Conservation (phyloP, 805 yeast genomes). For the Wickerhamiella brachini region DNA sequence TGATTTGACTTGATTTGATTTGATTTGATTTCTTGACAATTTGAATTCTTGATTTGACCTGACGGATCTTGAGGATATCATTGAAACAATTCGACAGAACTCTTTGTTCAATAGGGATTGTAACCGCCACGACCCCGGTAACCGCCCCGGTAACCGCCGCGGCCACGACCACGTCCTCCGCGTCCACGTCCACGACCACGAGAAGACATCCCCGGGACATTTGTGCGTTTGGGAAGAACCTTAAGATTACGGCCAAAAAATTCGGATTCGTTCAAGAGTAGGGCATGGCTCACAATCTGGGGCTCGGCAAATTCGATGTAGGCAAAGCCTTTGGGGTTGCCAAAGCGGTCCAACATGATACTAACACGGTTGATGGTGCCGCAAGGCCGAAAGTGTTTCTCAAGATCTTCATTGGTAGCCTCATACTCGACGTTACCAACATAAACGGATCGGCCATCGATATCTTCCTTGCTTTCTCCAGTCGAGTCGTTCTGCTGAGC, state of each 20-base stretch:
- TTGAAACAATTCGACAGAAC: no score
- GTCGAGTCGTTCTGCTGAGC: conserved; percentile 30
- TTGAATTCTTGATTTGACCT: no score
- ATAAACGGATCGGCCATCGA: conserved; percentile 65
- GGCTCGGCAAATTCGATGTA: conserved; percentile 70
- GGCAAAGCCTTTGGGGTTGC: conserved; percentile 79
- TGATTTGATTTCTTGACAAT: no score
- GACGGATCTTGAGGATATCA: no score
- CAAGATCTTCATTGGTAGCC: conserved; percentile 66
- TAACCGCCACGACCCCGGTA: conserved; percentile 30
- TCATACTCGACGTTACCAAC: conserved; percentile 79
- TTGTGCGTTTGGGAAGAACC: conserved; percentile 67
- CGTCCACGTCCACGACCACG: conserved; percentile 40
- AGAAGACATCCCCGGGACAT: conserved; percentile 54
- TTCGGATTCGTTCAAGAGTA: conserved; percentile 47
- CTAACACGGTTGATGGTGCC: conserved; percentile 74
- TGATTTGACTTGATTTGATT: no score
- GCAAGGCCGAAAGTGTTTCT: conserved; percentile 51
- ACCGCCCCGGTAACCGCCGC: conserved; percentile 22
- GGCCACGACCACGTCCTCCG: conserved; percentile 27
- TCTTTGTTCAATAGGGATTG: conserved; percentile 28
- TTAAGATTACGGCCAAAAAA: conserved; percentile 60
- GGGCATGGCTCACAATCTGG: conserved; percentile 49
- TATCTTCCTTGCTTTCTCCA: conserved; percentile 41
- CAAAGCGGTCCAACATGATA: conserved; percentile 55